Evolutionary conservation across 192 early-diverging fungal species (phyloP).

Genomic region (Coemansia sp.): DNA sequence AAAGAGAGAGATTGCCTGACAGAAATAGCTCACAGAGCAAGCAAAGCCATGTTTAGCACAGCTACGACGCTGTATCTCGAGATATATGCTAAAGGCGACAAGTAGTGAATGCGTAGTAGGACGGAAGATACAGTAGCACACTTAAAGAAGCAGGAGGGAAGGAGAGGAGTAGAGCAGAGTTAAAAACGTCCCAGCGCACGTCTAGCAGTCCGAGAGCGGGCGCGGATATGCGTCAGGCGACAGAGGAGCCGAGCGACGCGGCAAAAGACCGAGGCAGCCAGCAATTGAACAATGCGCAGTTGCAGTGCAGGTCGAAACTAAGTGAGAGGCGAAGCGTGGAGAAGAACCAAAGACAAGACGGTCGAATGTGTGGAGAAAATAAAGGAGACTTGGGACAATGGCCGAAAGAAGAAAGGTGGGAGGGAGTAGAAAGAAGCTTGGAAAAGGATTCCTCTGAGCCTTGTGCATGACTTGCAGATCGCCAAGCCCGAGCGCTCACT

Average conservation of each 20-base stretch:
- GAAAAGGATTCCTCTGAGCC: constrained; percentile 5
- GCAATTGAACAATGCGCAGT: constrained; percentile 1
- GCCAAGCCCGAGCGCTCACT: background rate
- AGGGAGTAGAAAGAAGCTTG: constrained; percentile 1
- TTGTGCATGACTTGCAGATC: constrained; percentile 8
- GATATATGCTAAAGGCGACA: background rate
- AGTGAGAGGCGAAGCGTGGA: constrained; percentile 10
- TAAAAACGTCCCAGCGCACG: background rate
- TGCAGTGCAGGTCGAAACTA: constrained; percentile 1
- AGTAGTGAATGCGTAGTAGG: background rate
- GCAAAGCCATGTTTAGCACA: background rate
- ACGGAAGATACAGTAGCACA: background rate
- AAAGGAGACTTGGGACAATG: constrained; percentile 6
- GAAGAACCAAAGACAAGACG: background rate
- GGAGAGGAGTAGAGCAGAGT: constrained; percentile 1
- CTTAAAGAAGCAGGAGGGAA: background rate
- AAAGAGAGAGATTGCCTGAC: background rate
- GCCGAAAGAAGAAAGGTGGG: constrained; percentile 1
- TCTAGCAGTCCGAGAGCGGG: background rate
- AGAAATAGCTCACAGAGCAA: background rate
- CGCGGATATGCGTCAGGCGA: background rate
- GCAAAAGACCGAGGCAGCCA: constrained; percentile 8
- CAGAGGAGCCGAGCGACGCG: constrained; percentile 4
- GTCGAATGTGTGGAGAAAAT: constrained; percentile 7
- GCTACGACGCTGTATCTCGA: background rate